Percentiles rank a stretch among this genome's conserved stretches.
Conservation (phyloP, 306 rosid species). For the Cercis canadensis region DNA sequence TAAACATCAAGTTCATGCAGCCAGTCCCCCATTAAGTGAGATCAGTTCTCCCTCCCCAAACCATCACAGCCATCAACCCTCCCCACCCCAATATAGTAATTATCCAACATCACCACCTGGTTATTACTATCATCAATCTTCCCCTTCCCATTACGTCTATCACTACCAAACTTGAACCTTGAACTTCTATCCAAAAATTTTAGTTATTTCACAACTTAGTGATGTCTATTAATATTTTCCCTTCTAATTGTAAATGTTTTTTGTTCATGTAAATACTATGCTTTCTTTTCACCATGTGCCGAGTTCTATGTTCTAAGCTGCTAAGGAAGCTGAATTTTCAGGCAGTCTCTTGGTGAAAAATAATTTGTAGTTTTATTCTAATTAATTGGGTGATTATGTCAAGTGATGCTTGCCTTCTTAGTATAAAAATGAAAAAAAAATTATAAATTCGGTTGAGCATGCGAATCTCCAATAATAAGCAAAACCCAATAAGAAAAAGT, state of each 20-base stretch:
- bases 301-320: not conserved
- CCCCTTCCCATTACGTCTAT: slow-evolving; percentile 59
- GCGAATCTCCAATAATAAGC: no score
- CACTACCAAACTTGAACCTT: slow-evolving; percentile 54
- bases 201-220: slow-evolving; percentile 28
- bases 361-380: no score
- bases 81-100: slow-evolving; percentile 37
- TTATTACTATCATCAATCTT: slow-evolving; percentile 50
- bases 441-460: no score
- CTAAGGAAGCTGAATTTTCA: no score
- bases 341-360: no score
- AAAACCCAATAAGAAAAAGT: no score
- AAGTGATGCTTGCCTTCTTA: no score
- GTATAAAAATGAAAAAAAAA: no score
- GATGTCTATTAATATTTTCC: slow-evolving; percentile 8
- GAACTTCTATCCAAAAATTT: slow-evolving; percentile 35
- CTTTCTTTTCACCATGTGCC: slow-evolving; percentile 3
- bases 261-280: slow-evolving; percentile 35
- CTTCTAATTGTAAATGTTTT: slow-evolving; percentile 40
- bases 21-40: slow-evolving; percentile 53
- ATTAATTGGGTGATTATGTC: no score
- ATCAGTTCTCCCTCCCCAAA: slow-evolving; percentile 64
- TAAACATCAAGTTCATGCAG: slow-evolving; percentile 59
- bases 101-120: slow-evolving; percentile 53
- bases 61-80: slow-evolving; percentile 41